Evolutionary conservation across 2,329 filamentous ascomycete genomes (phyloP), one percentile per base, ranked within the genome.

Genomic region (Aspergillus sp.): DNA sequence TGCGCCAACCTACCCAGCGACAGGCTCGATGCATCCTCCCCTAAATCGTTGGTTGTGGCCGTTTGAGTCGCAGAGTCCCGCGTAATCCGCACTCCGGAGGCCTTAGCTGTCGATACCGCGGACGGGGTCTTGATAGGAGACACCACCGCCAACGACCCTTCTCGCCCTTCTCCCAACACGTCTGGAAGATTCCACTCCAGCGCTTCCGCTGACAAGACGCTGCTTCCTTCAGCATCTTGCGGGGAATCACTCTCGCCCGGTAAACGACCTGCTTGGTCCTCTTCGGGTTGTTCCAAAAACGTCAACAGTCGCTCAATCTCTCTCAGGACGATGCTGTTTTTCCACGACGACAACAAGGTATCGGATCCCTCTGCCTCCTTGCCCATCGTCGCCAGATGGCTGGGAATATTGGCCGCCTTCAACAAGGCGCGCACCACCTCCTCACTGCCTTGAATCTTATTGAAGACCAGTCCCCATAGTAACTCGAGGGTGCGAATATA

Each of bases 401-500:
- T 69, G 2, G 72, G 70, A 19, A 75, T 69, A 58, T 81, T 79
- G 43, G 79, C 76, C 38, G 78, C 76, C 38, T 80, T 80, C 58
- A 90, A 76, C 54, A 88, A 75, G 7, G 76, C 76, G 51, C 84
- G 81, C 23, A 91, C 80, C 13, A 82, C 80, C 55, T 81, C 79
- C 72, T 91, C 88, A 51, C 81, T 83, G 9, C 83, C 85, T 13
- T 85, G 81, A 38, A 87, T 82, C 57, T 84, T 84, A 61, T 86
- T 82, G 62, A 91, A 88, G 1, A 90, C 77, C 80, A 87, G 87
- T 12, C 87, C 88, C 57, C 90, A 80, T 9, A 88, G 84, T 47
- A 90, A 75, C 73, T 93, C 90, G 17, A 93, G 79, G 0, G 89
- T 89, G 36, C 89, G 84, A 57, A 93, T 88, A 70, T 92, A 92